phyloP scores from a whole-genome alignment of 495 filamentous ascomycete genomes.

The Staphylotrichum tortipilum region DNA sequence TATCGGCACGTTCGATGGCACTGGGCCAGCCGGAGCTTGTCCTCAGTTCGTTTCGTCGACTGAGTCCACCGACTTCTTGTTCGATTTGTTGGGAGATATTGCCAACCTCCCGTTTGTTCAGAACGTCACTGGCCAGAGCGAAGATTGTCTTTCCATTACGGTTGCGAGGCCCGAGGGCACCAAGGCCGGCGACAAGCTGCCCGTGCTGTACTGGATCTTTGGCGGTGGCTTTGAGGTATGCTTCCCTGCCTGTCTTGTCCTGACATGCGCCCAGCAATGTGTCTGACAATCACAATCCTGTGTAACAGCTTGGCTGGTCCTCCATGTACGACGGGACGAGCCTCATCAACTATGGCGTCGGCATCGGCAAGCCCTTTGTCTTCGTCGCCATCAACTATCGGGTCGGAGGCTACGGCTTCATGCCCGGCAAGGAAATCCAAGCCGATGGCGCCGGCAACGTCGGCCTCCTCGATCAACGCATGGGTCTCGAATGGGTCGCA shows the following conservation, averaged over 20 bases:
- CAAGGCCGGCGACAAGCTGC: constrained; percentile 45
- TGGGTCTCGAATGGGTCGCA: constrained; percentile 56
- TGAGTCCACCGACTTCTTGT: constrained; percentile 30
- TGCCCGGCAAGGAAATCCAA: constrained; percentile 54
- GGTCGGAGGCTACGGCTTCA: constrained; percentile 51
- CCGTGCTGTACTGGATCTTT: constrained; percentile 68
- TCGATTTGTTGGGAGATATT: constrained; percentile 43
- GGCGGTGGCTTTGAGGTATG: constrained; percentile 57
- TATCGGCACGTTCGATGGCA: constrained; percentile 46
- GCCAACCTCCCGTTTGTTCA: constrained; percentile 52
- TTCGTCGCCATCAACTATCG: constrained; percentile 59
- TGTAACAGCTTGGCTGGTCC: constrained; percentile 37
- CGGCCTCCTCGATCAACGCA: constrained; percentile 57
- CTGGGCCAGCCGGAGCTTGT: constrained; percentile 41
- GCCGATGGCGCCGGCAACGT: constrained; percentile 54
- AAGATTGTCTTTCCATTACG: constrained; percentile 62
- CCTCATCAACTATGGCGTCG: constrained; percentile 45
- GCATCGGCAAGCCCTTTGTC: constrained; percentile 50
- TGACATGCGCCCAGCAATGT: neutral
- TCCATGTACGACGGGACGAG: constrained; percentile 49
- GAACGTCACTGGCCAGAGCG: constrained; percentile 35
- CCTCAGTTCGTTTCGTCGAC: constrained; percentile 46
- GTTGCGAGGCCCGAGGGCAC: constrained; percentile 55
- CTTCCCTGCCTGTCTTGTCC: too few relatives aligned
- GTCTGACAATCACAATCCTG: neutral